Evolutionary conservation across 2,329 filamentous ascomycete species (phyloP), one percentile per base, ranked within the genome.

Genomic region (Ceratocystis ficicola): DNA sequence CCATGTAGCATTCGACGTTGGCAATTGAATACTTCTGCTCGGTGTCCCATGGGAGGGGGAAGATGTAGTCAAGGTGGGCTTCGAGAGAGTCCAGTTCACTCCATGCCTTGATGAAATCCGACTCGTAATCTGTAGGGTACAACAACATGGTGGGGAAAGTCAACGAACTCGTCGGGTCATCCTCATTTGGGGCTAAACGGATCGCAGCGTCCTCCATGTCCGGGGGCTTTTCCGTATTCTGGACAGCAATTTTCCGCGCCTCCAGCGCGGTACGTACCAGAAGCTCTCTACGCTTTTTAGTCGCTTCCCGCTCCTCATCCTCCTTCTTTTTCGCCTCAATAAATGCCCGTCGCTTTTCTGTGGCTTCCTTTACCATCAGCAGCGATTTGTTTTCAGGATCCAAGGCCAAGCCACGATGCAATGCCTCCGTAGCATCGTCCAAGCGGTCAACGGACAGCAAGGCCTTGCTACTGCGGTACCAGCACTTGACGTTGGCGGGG

Each of bases 51-150:
- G 91, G 90, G 71, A 91, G 75, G 1, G 92, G 93, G 67, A 99
- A 83, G 8, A 97, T 86, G 72, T 96, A 96, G 2, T 80, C 79
- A 62, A 99, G 78, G 74, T 96, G 92, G 70, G 93, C 86, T 6
- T 80, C 81, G 32, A 96, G 78, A 17, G 81, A 82, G 70, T 94
- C 86, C 68, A 81, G 84, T 79, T 97, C 94, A 64, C 81, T 80
- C 71, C 96, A 94, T 0, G 84, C 83, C 77, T 95, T 96, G 75
- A 99, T 83, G 71, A 99, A 94, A 75, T 99, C 94, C 1, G 85
- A 88, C 78, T 97, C 86, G 60, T 87, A 80, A 68, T 90, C 81
- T 69, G 87, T 78, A 4, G 94, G 93, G 74, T 99, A 99, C 66
- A 99, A 79, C 65, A 99, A 77, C 68, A 97, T 80, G 0, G 87